These are phyloP conservation scores for Apophysomyces elegans DNA, from an alignment of 371 early-diverging fungal genomes.

Conservation along the genomic window DNA sequence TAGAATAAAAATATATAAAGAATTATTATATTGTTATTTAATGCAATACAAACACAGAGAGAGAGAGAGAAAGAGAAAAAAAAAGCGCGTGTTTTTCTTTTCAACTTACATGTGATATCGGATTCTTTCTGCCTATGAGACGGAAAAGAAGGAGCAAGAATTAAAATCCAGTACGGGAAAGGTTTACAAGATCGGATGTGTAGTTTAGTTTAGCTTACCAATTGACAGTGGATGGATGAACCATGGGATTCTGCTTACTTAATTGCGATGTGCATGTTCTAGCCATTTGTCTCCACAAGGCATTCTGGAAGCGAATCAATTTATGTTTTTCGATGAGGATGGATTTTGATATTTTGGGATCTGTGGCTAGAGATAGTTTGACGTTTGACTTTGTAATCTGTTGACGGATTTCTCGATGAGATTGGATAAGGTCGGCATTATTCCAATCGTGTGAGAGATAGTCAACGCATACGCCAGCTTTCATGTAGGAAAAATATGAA, in stretches of 20 bases:
- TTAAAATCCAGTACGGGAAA: background rate
- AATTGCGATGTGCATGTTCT: conserved; percentile 35
- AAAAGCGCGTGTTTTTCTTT: background rate
- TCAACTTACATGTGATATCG: conserved; percentile 40
- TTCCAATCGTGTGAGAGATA: conserved; percentile 52
- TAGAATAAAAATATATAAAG: conserved; percentile 10
- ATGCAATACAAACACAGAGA: no score
- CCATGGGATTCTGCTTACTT: conserved; percentile 27
- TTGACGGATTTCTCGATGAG: conserved; percentile 33
- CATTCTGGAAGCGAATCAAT: conserved; percentile 40
- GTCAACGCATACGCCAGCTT: conserved; percentile 41
- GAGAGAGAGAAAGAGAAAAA: background rate
- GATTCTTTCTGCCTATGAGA: conserved; percentile 45
- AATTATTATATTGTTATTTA: no score
- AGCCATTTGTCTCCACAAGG: conserved; percentile 49
- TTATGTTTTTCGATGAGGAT: conserved; percentile 30
- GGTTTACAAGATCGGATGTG: background rate
- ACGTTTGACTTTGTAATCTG: conserved; percentile 27
- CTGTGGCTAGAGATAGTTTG: conserved; percentile 14
- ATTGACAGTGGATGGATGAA: conserved; percentile 41
- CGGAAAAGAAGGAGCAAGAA: background rate
- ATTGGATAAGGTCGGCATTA: conserved; percentile 33
- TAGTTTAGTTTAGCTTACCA: conserved; percentile 29
- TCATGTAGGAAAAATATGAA: conserved; percentile 25
- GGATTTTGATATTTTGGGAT: conserved; percentile 20